Conservation (phyloP, 2,329 filamentous ascomycete genomes). For the Xylaria sp. region DNA sequence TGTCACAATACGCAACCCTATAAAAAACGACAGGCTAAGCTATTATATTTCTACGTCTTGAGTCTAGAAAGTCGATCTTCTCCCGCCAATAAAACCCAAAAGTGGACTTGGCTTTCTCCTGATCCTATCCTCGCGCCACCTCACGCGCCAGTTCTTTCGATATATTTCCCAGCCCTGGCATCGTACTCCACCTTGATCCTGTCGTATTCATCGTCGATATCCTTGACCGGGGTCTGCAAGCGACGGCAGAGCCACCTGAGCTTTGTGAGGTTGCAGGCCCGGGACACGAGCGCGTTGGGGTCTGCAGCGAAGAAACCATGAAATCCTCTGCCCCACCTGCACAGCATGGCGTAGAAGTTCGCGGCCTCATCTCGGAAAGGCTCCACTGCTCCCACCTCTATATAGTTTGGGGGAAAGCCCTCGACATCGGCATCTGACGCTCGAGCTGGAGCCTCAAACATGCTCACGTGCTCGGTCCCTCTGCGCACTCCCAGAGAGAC, state of each 20-base stretch:
- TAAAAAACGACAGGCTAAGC: neutral
- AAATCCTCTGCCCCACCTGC: constrained; percentile 33
- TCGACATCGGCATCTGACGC: constrained; percentile 28
- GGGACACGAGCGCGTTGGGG: constrained; percentile 31
- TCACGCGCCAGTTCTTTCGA: neutral
- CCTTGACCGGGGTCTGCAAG: constrained; percentile 4
- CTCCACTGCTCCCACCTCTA: constrained; percentile 36
- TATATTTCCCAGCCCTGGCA: neutral
- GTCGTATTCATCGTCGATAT: constrained; percentile 24
- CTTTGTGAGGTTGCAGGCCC: constrained; percentile 33
- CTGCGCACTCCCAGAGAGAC: constrained; percentile 32
- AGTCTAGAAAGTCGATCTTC: neutral
- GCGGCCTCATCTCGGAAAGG: constrained; percentile 37
- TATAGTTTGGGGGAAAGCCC: constrained; percentile 36
- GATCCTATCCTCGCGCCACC: neutral
- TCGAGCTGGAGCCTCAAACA: constrained; percentile 39
- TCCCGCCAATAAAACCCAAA: neutral
- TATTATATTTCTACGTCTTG: neutral
- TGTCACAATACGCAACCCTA: constrained; percentile 1
- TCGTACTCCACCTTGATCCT: constrained; percentile 23
- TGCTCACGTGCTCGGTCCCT: constrained; percentile 26
- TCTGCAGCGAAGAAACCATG: constrained; percentile 40
- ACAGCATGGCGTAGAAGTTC: constrained; percentile 26
- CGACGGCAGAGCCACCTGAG: constrained; percentile 33
- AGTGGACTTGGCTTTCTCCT: neutral